phyloP scores from a whole-genome alignment of 2,329 filamentous ascomycete species.

The Penicillium brevicompactum region DNA sequence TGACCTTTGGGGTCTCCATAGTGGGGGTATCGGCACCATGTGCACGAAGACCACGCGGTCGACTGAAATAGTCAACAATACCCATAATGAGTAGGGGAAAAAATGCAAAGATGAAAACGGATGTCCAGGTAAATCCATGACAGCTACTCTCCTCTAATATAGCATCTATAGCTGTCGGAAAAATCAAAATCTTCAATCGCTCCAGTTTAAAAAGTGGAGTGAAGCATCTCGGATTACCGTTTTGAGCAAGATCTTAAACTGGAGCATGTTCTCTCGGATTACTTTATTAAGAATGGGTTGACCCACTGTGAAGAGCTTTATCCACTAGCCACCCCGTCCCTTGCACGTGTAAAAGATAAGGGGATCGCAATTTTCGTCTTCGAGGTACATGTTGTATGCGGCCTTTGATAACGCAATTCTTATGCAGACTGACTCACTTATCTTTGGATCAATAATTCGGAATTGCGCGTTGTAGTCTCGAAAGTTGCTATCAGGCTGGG shows the following conservation, averaged over 20 bases:
- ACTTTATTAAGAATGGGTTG: constrained; percentile 2
- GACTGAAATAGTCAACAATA: constrained; percentile 16
- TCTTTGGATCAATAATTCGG: not conserved
- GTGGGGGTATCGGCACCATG: constrained; percentile 2
- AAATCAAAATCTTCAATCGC: constrained; percentile 16
- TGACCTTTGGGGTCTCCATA: constrained; percentile 11
- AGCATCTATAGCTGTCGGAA: not conserved
- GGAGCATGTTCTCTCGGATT: constrained; percentile 9
- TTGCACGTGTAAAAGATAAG: constrained; percentile 1
- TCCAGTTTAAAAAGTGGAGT: constrained; percentile 17
- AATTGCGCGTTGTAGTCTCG: not conserved
- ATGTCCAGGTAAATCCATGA: not conserved
- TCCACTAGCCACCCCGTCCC: not conserved
- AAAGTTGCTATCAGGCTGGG: not conserved
- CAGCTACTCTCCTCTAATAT: constrained; percentile 5
- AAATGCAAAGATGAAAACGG: constrained; percentile 2
- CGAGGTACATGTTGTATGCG: not conserved
- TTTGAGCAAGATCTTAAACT: constrained; percentile 8
- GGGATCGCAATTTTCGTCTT: not conserved
- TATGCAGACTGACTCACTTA: not conserved
- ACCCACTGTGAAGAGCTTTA: constrained; percentile 2
- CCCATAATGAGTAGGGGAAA: constrained; percentile 15
- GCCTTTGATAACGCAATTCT: not conserved
- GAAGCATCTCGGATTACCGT: constrained; percentile 9
- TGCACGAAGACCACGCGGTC: constrained; percentile 10